Evolutionary conservation across 2,329 filamentous ascomycete species (phyloP).

Genomic region (Colletotrichum echinochloae): DNA sequence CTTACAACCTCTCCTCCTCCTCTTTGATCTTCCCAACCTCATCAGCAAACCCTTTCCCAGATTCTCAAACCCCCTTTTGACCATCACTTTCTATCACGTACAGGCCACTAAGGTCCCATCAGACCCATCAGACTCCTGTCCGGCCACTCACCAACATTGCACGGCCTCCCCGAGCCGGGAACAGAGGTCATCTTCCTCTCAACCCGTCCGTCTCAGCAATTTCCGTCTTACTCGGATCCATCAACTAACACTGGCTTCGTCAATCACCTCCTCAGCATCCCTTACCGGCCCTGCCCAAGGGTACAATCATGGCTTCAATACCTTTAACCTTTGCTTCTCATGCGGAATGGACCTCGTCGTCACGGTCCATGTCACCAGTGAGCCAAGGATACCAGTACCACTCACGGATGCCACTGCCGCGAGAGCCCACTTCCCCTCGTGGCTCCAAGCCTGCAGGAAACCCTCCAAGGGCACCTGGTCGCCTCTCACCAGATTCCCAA

Average conservation of each 20-base stretch:
- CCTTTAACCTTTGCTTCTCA: slow-evolving; percentile 5
- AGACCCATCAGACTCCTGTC: slow-evolving; percentile 7
- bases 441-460: background rate
- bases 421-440: slow-evolving; percentile 19
- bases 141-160: background rate
- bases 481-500: background rate
- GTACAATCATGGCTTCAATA: slow-evolving; percentile 15
- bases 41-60: slow-evolving; percentile 19
- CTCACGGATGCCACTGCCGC: slow-evolving; percentile 1
- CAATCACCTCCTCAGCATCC: background rate
- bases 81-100: slow-evolving; percentile 26
- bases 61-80: background rate
- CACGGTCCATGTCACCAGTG: background rate
- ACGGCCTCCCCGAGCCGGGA: background rate
- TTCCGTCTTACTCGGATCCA: background rate
- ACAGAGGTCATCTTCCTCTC: background rate
- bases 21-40: slow-evolving; percentile 5
- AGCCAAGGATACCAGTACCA: background rate
- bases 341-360: background rate
- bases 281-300: background rate
- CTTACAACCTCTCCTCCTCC: slow-evolving; percentile 23
- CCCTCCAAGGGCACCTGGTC: background rate
- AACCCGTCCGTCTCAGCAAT: background rate
- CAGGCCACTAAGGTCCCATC: background rate
- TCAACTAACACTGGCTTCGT: background rate